Conservation (phyloP, 371 early-diverging fungal genomes). For the Lichtheimia ornata region DNA sequence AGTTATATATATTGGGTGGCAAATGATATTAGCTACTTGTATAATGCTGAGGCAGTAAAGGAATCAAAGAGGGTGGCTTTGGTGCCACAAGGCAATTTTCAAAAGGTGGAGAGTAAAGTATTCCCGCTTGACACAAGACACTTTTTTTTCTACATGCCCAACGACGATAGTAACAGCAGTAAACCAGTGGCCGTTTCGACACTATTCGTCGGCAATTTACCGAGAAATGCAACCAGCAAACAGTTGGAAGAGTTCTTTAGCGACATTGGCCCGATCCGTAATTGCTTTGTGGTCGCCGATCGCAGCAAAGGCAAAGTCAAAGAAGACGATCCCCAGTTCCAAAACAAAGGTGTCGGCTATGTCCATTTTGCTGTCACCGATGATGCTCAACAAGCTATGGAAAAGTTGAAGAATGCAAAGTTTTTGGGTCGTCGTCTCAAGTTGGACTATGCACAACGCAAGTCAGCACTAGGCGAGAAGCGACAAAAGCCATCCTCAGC, state of each 20-base stretch:
- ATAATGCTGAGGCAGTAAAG: no score
- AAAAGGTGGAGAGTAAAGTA: neutral
- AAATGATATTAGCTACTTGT: no score
- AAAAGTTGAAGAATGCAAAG: slow-evolving; percentile 66
- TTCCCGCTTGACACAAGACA: neutral
- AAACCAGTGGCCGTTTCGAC: slow-evolving; percentile 56
- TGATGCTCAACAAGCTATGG: slow-evolving; percentile 83
- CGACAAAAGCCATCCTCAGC: neutral
- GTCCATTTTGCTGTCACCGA: slow-evolving; percentile 87
- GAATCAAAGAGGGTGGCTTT: no score
- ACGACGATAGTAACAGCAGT: neutral
- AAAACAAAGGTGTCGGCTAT: slow-evolving; percentile 89
- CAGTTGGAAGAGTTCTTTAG: slow-evolving; percentile 89
- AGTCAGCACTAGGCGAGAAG: slow-evolving; percentile 10
- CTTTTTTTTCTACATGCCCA: neutral
- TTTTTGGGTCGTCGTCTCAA: slow-evolving; percentile 69
- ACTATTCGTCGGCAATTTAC: slow-evolving; percentile 86
- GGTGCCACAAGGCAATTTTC: no score
- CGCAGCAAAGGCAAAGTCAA: slow-evolving; percentile 31
- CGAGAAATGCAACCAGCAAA: slow-evolving; percentile 73
- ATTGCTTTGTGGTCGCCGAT: slow-evolving; percentile 85
- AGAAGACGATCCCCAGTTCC: slow-evolving; percentile 28
- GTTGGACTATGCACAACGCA: slow-evolving; percentile 73
- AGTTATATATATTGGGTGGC: no score
- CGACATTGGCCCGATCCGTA: slow-evolving; percentile 86